Evolutionary conservation across 1,284 basidiomycete genomes (phyloP).

Genomic region (Ceratobasidium sp.): DNA sequence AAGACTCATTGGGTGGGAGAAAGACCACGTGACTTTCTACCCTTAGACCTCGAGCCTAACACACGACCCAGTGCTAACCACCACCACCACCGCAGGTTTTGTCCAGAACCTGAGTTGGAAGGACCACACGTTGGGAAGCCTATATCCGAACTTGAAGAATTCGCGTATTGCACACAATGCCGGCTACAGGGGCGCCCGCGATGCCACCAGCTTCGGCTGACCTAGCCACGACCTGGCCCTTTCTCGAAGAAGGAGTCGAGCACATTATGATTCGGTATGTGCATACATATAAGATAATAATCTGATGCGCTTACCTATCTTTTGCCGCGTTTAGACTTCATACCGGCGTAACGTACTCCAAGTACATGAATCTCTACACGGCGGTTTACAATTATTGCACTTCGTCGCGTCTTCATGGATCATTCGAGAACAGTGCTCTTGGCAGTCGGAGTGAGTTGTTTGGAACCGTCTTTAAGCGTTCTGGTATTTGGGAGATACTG

Average conservation of each 20-base stretch:
- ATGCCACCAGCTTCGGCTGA: conserved; percentile 79
- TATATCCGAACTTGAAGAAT: neutral
- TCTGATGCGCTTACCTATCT: conserved; percentile 15
- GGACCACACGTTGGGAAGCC: conserved; percentile 6
- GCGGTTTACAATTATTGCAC: conserved; percentile 98
- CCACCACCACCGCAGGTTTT: conserved; percentile 39
- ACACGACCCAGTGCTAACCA: neutral
- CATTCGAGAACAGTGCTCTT: conserved; percentile 63
- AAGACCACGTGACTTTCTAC: conserved; percentile 36
- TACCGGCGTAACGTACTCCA: conserved; percentile 89
- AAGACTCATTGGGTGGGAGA: neutral
- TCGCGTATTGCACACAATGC: conserved; percentile 31
- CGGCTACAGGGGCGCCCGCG: conserved; percentile 50
- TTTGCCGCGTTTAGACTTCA: conserved; percentile 66
- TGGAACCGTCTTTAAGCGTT: neutral
- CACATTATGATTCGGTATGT: conserved; percentile 86
- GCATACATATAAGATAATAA: neutral
- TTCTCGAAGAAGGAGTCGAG: conserved; percentile 89
- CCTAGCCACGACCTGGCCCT: conserved; percentile 88
- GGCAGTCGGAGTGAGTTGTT: conserved; percentile 70
- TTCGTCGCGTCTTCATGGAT: conserved; percentile 84
- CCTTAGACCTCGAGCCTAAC: conserved; percentile 24
- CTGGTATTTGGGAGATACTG: neutral
- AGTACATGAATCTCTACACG: conserved; percentile 94
- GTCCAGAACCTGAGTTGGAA: conserved; percentile 19